Base-by-base conservation (phyloP, 208 protist species). In the Trypanosoma brucei region DNA sequence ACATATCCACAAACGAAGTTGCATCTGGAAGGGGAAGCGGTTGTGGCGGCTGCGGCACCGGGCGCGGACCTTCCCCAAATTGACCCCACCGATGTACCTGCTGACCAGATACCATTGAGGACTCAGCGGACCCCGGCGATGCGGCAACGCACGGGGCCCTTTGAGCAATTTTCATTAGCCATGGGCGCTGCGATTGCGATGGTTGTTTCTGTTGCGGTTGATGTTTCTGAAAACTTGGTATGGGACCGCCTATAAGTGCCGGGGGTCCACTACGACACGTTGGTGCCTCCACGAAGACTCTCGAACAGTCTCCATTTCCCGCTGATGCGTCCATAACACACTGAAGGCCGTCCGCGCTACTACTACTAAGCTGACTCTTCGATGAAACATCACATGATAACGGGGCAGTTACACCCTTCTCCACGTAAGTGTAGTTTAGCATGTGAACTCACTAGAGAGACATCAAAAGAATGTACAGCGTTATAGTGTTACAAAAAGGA, bases 401-500 rank as follows among this genome's bases (percentile, higher is more conserved):
- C 37, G 58, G 60, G 7, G 35, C 30, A 5, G 67, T 34, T 49
- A 31, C 22, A 30, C 38, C 48, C 33, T 56, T 54, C 36, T 59
- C 38, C 44, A 22, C 38, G 49, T 57, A 22, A 11, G 40, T 37
- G 37, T 55, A 35, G 52, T 31, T 46, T 40, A 34, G 57, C 49
- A 63, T 59, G 59, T 60, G 31, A 59, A 59, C 37, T 55, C 13
- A 36, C 39, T 36, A 31, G 9, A 7, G 31, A 60, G 52, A 57
- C 22, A 3, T 46, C 11, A 11, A 46, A 46, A 14, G 42, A 46
- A 11, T 14, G 42, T 46, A 11, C 42, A 46, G 6, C 42, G 42
- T 6, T 11, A 11, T 46, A 46, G 42, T 14, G 11, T 46, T 14
- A 11, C 8, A 6, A 61, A 61, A 57, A 11, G 56, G 45, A 44